Evolutionary conservation across 331 rosid species (phyloP).

Genomic region (Cydonia oblonga): DNA sequence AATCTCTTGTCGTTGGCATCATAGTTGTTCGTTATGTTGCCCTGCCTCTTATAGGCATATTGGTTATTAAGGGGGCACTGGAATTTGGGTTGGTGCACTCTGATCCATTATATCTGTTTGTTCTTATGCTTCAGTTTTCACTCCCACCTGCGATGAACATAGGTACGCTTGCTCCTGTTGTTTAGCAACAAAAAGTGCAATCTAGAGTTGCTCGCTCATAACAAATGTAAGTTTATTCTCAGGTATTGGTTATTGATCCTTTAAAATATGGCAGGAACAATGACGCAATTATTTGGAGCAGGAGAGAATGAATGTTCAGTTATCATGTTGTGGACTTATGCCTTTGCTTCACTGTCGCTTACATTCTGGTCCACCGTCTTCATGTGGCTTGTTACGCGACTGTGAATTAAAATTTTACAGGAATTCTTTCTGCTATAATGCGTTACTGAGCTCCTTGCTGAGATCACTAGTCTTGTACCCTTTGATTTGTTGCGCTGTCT

Average conservation of each 20-base stretch:
- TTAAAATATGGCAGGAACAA: constrained; percentile 16
- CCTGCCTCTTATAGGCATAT: constrained; percentile 31
- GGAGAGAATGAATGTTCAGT: constrained; percentile 35
- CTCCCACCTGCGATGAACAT: constrained; percentile 41
- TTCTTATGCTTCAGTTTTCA: constrained; percentile 21
- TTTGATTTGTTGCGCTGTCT: not conserved
- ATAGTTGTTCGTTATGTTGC: constrained; percentile 27
- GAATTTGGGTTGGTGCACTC: constrained; percentile 27
- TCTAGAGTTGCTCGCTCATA: not conserved
- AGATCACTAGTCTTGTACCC: not conserved
- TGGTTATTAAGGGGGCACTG: constrained; percentile 30
- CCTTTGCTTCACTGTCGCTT: constrained; percentile 31
- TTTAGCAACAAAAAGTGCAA: not conserved
- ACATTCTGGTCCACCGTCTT: constrained; percentile 33
- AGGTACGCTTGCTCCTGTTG: not conserved
- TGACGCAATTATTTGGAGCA: constrained; percentile 32
- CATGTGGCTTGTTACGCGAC: constrained; percentile 27
- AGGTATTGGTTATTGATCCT: not conserved
- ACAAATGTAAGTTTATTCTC: not conserved
- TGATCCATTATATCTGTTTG: constrained; percentile 18
- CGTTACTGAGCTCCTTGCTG: not conserved
- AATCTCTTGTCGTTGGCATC: constrained; percentile 23
- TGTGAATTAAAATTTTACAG: not conserved
- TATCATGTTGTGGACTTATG: constrained; percentile 27
- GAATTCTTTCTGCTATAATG: not conserved